Conservation (phyloP, 73 alveolate genomes). For the Diophrys sp. region DNA sequence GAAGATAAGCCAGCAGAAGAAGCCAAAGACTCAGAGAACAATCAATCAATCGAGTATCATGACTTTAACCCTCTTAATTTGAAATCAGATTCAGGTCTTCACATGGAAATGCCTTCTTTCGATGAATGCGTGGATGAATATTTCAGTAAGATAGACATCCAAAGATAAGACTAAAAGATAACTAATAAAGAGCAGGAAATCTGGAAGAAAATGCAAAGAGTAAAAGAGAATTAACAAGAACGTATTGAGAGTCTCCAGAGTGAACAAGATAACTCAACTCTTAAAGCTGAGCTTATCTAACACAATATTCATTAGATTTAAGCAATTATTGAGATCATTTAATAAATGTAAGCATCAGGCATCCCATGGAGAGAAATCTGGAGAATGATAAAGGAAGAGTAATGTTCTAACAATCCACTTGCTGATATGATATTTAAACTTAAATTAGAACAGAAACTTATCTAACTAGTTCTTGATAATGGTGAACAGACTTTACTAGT, state of each 20-base stretch:
- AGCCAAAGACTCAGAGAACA: constrained; percentile 36
- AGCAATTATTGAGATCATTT: constrained; percentile 69
- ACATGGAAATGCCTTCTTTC: constrained; percentile 35
- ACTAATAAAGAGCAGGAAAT: constrained; percentile 41
- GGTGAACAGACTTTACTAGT: constrained; percentile 42
- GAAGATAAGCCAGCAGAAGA: constrained; percentile 37
- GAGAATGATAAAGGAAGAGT: constrained; percentile 84
- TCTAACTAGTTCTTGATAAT: constrained; percentile 59
- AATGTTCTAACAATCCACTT: constrained; percentile 79
- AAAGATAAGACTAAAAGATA: constrained; percentile 50
- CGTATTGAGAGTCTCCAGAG: constrained; percentile 68
- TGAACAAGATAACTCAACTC: constrained; percentile 69
- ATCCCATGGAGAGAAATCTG: constrained; percentile 77
- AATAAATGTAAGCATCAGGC: constrained; percentile 63
- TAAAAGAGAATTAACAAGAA: constrained; percentile 74
- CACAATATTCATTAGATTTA: constrained; percentile 63
- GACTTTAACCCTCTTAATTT: constrained; percentile 16
- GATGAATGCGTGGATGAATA: constrained; percentile 70
- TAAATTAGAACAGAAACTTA: constrained; percentile 65
- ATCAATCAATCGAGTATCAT: constrained; percentile 36
- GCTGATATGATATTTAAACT: constrained; percentile 70
- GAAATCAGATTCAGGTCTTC: not conserved
- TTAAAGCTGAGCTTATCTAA: constrained; percentile 76
- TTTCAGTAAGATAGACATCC: constrained; percentile 63
- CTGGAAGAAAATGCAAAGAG: constrained; percentile 77